Conservation (phyloP, 805 yeast genomes). For the Cyberlindnera veronae region DNA sequence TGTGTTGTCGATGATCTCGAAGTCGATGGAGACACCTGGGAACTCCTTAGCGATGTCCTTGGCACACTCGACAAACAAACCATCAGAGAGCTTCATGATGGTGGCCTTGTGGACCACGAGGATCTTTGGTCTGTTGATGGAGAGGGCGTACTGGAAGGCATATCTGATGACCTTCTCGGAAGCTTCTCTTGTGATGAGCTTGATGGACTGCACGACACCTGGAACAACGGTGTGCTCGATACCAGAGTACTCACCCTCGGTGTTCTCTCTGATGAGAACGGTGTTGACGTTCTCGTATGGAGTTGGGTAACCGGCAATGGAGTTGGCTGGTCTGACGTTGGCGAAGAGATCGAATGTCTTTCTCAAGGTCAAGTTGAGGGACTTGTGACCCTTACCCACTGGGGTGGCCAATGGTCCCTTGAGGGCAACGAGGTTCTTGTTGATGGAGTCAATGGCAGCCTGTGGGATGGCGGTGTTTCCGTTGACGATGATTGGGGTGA, state of each 20-base stretch:
- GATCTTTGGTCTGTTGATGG: constrained; percentile 83
- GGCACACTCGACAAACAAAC: constrained; percentile 91
- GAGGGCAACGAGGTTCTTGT: constrained; percentile 89
- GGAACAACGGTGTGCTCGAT: constrained; percentile 97
- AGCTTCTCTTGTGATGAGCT: constrained; percentile 93
- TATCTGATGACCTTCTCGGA: constrained; percentile 95
- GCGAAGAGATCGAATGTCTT: constrained; percentile 96
- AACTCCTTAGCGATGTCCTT: constrained; percentile 85
- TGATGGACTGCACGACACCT: constrained; percentile 97
- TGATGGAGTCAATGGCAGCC: constrained; percentile 87
- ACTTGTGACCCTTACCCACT: constrained; percentile 97
- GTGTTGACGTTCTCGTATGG: constrained; percentile 81
- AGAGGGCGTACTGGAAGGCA: constrained; percentile 94
- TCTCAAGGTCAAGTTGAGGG: constrained; percentile 95
- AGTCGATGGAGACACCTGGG: constrained; percentile 82
- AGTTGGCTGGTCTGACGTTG: constrained; percentile 95
- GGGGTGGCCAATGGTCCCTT: constrained; percentile 99
- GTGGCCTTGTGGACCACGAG: constrained; percentile 97
- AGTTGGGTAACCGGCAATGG: constrained; percentile 89
- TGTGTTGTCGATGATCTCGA: constrained; percentile 93
- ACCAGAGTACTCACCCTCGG: constrained; percentile 61
- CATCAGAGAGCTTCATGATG: constrained; percentile 97
- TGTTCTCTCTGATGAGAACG: constrained; percentile 84
- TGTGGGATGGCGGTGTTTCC: constrained; percentile 93
- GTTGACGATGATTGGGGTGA: constrained; percentile 85